Base-by-base conservation (phyloP, 2,329 filamentous ascomycete species). In the Fusarium sp. region DNA sequence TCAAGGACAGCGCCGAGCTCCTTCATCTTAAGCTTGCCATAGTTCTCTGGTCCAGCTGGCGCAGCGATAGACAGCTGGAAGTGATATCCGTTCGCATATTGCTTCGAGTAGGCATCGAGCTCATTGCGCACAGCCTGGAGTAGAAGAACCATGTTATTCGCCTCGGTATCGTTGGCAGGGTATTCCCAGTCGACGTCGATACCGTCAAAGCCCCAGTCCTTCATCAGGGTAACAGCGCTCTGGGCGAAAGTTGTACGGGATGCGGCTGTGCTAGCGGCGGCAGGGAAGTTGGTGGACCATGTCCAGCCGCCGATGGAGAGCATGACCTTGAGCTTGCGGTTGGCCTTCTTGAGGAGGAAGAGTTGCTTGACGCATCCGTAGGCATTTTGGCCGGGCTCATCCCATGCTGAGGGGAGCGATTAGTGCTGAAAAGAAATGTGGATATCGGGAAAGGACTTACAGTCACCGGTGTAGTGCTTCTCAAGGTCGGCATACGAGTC, bases 261-360 rank as follows among this genome's bases (percentile, higher is more conserved):
- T 6, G 83, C 79, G 0, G 84, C 83, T 0, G 90, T 91, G 61
- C 86, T 88, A 8, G 89, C 88, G 0, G 90, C 89, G 2, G 83
- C 82, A 0, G 91, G 83, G 75, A 97, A 94, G 76, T 92, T 92
- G 68, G 85, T 80, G 1, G 91, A 93, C 78, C 92, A 95, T 0
- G 91, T 93, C 91, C 91, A 95, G 25, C 93, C 93, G 37, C 93
- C 93, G 69, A 97, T 93, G 39, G 88, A 91, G 3, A 97, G 85
- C 21, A 95, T 82, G 3, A 91, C 84, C 75, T 96, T 95, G 51
- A 97, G 79, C 52, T 93, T 87, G 18, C 93, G 88, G 77, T 96
- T 90, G 57, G 84, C 79, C 76, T 94, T 90, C 80, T 97, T 97
- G 48, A 93, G 83, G 4, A 92, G 81, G 75, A 87, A 92, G 1